phyloP scores from a whole-genome alignment of 106 monocot species.

The Platanthera guangdongensis region DNA sequence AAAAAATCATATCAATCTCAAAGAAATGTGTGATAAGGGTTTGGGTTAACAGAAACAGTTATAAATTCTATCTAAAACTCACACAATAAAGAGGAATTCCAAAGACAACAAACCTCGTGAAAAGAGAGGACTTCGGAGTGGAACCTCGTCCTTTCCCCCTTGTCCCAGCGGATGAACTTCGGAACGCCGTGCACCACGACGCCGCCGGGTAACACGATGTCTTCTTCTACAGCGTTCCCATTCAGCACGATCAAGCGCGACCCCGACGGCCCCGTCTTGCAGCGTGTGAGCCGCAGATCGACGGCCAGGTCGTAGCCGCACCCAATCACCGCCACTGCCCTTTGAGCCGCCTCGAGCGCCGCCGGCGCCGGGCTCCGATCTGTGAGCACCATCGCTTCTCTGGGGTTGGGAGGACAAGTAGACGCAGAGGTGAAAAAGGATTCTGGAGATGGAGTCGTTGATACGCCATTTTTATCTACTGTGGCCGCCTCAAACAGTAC shows the following conservation, averaged over 20 bases:
- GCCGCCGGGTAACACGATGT: conserved; percentile 62
- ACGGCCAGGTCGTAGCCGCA: conserved; percentile 63
- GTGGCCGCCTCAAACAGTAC: neutral
- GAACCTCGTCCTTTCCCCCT: conserved; percentile 72
- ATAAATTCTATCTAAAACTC: neutral
- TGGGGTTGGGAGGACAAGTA: neutral
- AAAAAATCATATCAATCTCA: neutral
- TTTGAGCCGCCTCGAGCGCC: conserved; percentile 36
- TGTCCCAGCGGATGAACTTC: conserved; percentile 45
- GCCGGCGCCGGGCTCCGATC: conserved; percentile 12
- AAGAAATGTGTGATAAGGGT: neutral
- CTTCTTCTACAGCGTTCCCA: conserved; percentile 20
- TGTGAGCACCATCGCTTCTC: neutral
- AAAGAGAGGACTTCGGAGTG: conserved; percentile 65
- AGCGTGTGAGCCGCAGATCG: conserved; percentile 35
- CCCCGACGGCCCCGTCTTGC: conserved; percentile 25
- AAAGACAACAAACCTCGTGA: conserved; percentile 32
- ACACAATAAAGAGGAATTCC: neutral
- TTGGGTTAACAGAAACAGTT: neutral
- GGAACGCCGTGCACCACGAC: conserved; percentile 38
- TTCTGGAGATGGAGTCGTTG: neutral
- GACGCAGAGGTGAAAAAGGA: neutral
- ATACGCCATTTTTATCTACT: neutral
- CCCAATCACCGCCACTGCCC: conserved; percentile 53
- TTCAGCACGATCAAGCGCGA: conserved; percentile 42